Evolutionary conservation across 805 yeast species (phyloP).

Genomic region (Metschnikowia kunwiensis): DNA sequence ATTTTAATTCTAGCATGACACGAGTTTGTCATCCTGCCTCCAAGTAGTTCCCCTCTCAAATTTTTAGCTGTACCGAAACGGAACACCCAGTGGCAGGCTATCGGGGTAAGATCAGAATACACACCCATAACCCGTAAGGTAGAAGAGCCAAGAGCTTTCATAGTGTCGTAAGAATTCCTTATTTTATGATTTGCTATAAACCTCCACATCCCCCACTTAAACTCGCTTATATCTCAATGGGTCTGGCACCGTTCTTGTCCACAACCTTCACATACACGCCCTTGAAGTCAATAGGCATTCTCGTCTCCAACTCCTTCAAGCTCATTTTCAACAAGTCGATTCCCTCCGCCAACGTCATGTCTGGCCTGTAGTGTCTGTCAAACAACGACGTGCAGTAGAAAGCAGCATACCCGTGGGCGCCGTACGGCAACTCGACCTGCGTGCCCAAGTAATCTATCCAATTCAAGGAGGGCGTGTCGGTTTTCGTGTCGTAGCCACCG

Average conservation of each 20-base stretch:
- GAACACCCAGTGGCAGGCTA: no score
- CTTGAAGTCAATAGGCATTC: constrained; percentile 94
- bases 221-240: constrained; percentile 27
- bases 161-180: no score
- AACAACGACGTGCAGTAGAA: constrained; percentile 86
- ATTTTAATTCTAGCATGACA: no score
- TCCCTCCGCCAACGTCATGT: constrained; percentile 76
- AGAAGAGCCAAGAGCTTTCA: no score
- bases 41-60: no score
- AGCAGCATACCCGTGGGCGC: constrained; percentile 98
- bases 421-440: constrained; percentile 85
- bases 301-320: constrained; percentile 69
- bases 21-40: no score
- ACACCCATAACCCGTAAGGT: no score
- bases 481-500: constrained; percentile 73
- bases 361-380: constrained; percentile 84
- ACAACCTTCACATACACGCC: constrained; percentile 72
- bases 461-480: constrained; percentile 61
- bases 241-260: constrained; percentile 57
- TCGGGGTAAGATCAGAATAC: no score
- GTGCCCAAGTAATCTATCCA: constrained; percentile 96
- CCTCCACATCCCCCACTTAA: neutral
- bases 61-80: no score
- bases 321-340: constrained; percentile 68
- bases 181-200: no score